phyloP scores from a whole-genome alignment of 1,284 basidiomycete genomes.

The Tausonia pullulans region DNA sequence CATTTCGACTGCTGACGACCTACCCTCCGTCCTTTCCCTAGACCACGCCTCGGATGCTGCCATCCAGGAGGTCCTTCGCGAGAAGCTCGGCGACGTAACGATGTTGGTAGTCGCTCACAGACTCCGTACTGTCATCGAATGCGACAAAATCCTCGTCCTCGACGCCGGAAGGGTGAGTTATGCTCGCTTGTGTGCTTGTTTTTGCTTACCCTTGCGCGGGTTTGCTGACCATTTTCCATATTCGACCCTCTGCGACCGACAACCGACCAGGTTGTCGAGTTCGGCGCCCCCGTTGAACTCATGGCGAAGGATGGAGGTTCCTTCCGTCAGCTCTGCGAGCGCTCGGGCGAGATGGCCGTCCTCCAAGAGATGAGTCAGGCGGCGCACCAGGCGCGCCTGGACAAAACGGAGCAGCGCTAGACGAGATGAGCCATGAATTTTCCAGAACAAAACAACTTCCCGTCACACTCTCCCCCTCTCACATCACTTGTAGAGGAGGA shows the following conservation, averaged over 20 bases:
- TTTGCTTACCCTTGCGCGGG: too few species aligned
- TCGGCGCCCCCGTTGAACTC: constrained; percentile 38
- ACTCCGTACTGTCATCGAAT: constrained; percentile 37
- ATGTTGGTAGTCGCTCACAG: constrained; percentile 41
- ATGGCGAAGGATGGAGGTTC: constrained; percentile 31
- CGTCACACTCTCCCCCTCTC: not conserved
- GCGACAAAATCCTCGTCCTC: constrained; percentile 40
- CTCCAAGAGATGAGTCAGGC: constrained; percentile 1
- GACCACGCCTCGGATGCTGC: constrained; percentile 37
- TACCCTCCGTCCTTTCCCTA: constrained; percentile 20
- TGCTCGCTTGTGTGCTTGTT: not conserved
- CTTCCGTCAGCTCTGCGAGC: constrained; percentile 35
- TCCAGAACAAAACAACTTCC: too few species aligned
- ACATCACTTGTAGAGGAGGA: not conserved
- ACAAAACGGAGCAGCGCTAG: too few species aligned
- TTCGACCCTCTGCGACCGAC: not conserved
- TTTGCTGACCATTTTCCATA: not conserved
- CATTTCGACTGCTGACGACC: constrained; percentile 17
- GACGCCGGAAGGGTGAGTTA: constrained; percentile 30
- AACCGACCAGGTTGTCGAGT: constrained; percentile 35
- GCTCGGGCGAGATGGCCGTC: constrained; percentile 30
- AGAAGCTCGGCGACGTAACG: constrained; percentile 33
- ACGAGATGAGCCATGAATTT: too few species aligned
- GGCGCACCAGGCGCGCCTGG: not conserved
- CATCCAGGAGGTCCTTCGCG: constrained; percentile 37